A percentile compares a stretch with the other conserved stretches of the same genome.
Evolutionary conservation across 495 filamentous ascomycete species (phyloP).

Genomic region (Paragyromitra xinjiangensis): DNA sequence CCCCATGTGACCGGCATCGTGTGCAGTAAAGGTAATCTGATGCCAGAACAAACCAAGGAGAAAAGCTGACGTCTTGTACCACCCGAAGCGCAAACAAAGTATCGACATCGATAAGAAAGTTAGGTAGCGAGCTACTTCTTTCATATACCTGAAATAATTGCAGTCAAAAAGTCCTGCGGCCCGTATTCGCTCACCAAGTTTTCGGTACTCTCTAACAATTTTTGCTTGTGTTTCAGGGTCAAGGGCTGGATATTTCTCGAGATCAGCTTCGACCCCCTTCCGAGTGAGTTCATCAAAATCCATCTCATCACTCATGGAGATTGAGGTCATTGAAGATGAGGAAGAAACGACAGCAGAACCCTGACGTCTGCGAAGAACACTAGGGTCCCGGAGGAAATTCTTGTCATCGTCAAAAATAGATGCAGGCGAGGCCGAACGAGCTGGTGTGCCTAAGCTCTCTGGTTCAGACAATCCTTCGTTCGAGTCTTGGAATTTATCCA

Average conservation of each 20-base stretch:
- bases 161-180: constrained; percentile 83
- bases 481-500: constrained; percentile 42
- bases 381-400: constrained; percentile 54
- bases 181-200: constrained; percentile 73
- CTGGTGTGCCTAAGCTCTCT: constrained; percentile 41
- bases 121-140: constrained; percentile 77
- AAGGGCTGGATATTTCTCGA: constrained; percentile 81
- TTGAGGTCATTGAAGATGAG: constrained; percentile 61
- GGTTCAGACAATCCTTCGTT: constrained; percentile 43
- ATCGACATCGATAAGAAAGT: constrained; percentile 70
- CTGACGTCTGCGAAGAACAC: constrained; percentile 53
- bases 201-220: constrained; percentile 82
- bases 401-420: constrained; percentile 59
- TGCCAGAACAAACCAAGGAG: constrained; percentile 92
- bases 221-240: constrained; percentile 77
- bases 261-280: constrained; percentile 77
- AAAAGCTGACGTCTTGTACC: constrained; percentile 78
- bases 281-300: constrained; percentile 78
- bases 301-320: constrained; percentile 63
- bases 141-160: constrained; percentile 81
- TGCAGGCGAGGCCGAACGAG: constrained; percentile 54
- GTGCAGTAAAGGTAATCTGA: constrained; percentile 91
- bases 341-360: constrained; percentile 56
- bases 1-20: constrained; percentile 97
- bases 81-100: constrained; percentile 72